Percentiles rank a stretch among this genome's conserved stretches.
These are phyloP conservation scores for Penicillium argentinense DNA, from an alignment of 495 filamentous ascomycete genomes.

Conservation along the genomic window DNA sequence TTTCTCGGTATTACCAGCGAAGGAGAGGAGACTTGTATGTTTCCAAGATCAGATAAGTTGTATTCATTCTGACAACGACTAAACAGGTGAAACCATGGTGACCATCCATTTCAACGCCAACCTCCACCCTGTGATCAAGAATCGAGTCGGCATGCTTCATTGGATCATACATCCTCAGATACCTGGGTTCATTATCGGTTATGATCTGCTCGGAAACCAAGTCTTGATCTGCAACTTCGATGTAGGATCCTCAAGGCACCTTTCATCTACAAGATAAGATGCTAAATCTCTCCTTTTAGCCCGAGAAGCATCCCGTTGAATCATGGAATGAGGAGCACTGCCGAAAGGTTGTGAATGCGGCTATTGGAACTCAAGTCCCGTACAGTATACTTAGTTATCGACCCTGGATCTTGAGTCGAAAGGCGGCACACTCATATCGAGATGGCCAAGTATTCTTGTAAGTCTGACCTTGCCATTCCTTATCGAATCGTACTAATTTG, in stretches of 20 bases:
- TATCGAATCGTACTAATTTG: neutral
- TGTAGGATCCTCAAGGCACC: constrained; percentile 1
- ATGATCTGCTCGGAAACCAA: constrained; percentile 38
- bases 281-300: constrained; percentile 9
- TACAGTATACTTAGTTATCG: constrained; percentile 39
- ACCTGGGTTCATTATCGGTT: constrained; percentile 42
- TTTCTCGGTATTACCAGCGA: constrained; percentile 34
- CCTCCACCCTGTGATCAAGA: constrained; percentile 31
- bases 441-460: constrained; percentile 36
- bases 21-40: constrained; percentile 29
- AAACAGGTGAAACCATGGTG: constrained; percentile 44
- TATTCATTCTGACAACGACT: neutral
- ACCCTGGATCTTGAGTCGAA: constrained; percentile 41
- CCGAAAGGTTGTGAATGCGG: constrained; percentile 28
- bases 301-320: constrained; percentile 31
- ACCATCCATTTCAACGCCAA: constrained; percentile 47
- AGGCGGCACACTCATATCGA: constrained; percentile 35
- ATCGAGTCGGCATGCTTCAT: constrained; percentile 43
- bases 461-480: constrained; percentile 8
- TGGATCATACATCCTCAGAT: constrained; percentile 45
- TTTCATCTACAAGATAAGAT: neutral
- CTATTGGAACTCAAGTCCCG: constrained; percentile 32
- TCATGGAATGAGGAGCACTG: constrained; percentile 36
- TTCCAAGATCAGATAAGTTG: constrained; percentile 17
- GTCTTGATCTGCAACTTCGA: constrained; percentile 44